phyloP scores from a whole-genome alignment of 2,329 filamentous ascomycete species.

The Alternaria triticina region DNA sequence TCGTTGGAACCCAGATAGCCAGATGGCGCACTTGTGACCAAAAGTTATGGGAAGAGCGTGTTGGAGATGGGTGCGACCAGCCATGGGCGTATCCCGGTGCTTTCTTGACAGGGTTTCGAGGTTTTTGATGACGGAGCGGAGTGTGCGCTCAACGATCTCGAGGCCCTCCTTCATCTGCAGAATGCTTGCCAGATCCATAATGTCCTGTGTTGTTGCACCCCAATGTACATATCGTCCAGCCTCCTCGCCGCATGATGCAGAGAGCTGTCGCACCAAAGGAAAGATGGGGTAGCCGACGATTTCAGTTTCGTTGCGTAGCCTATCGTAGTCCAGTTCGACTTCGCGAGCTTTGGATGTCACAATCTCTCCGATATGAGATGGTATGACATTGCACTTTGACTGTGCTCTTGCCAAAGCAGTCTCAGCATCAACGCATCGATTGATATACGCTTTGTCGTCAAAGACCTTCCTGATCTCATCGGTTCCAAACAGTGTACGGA shows the following conservation, averaged over 20 bases:
- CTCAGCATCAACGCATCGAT: slow-evolving; percentile 59
- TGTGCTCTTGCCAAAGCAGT: slow-evolving; percentile 60
- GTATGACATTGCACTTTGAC: slow-evolving; percentile 56
- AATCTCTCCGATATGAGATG: slow-evolving; percentile 47
- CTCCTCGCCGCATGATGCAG: slow-evolving; percentile 46
- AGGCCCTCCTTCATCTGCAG: slow-evolving; percentile 62
- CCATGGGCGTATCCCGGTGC: slow-evolving; percentile 62
- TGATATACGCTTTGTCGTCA: slow-evolving; percentile 58
- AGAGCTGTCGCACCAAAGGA: slow-evolving; percentile 58
- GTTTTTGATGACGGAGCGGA: slow-evolving; percentile 53
- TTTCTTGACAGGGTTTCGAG: slow-evolving; percentile 53
- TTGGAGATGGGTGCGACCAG: slow-evolving; percentile 64
- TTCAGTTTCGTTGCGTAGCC: slow-evolving; percentile 55
- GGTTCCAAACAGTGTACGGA: slow-evolving; percentile 60
- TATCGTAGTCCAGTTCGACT: slow-evolving; percentile 53
- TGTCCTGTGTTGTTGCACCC: slow-evolving; percentile 66
- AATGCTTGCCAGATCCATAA: slow-evolving; percentile 63
- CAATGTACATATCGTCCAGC: slow-evolving; percentile 60
- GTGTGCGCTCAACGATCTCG: slow-evolving; percentile 54
- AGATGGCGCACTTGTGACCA: slow-evolving; percentile 65
- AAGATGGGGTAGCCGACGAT: slow-evolving; percentile 63
- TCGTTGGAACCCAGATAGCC: slow-evolving; percentile 58
- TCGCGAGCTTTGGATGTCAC: slow-evolving; percentile 39
- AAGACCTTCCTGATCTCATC: slow-evolving; percentile 60
- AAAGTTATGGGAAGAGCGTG: slow-evolving; percentile 65